Evolutionary conservation across 768 basidiomycete genomes (phyloP).

Genomic region (Chalciporus piperatus): DNA sequence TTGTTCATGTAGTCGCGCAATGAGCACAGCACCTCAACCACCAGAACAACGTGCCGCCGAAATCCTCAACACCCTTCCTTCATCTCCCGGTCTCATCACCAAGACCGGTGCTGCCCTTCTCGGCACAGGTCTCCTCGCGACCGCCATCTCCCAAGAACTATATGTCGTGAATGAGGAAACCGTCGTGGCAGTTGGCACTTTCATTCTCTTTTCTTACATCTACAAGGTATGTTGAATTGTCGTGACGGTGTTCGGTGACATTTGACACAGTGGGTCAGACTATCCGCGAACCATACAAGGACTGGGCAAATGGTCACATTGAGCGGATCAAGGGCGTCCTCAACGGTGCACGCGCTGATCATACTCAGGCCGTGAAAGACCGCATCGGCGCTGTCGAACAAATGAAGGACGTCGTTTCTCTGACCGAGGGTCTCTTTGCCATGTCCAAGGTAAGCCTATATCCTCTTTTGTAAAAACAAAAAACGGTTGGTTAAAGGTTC

Average conservation of each 20-base stretch:
- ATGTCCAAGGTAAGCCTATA: constrained; percentile 72
- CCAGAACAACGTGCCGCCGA: constrained; percentile 87
- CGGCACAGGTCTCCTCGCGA: constrained; percentile 82
- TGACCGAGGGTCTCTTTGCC: constrained; percentile 88
- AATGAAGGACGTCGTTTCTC: constrained; percentile 92
- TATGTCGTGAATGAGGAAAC: constrained; percentile 98
- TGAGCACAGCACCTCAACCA: constrained; percentile 65
- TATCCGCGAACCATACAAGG: constrained; percentile 81
- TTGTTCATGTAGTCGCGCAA: constrained; percentile 50
- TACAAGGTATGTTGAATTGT: constrained; percentile 57
- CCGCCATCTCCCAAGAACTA: constrained; percentile 95
- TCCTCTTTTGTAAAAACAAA: too few relatives aligned
- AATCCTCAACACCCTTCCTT: constrained; percentile 84
- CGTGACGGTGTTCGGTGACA: constrained; percentile 10
- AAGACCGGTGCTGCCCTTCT: constrained; percentile 94
- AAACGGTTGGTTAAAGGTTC: background rate
- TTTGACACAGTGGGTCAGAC: constrained; percentile 39
- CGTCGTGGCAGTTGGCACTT: constrained; percentile 79
- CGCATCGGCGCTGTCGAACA: constrained; percentile 89
- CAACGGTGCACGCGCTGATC: constrained; percentile 77
- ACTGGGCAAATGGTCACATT: constrained; percentile 91
- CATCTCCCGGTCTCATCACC: constrained; percentile 83
- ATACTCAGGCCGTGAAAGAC: constrained; percentile 90
- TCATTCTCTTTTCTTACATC: constrained; percentile 79
- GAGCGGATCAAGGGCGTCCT: constrained; percentile 80